Conservation (phyloP, 441 rosid species). For the Rhodomyrtus psidioides region DNA sequence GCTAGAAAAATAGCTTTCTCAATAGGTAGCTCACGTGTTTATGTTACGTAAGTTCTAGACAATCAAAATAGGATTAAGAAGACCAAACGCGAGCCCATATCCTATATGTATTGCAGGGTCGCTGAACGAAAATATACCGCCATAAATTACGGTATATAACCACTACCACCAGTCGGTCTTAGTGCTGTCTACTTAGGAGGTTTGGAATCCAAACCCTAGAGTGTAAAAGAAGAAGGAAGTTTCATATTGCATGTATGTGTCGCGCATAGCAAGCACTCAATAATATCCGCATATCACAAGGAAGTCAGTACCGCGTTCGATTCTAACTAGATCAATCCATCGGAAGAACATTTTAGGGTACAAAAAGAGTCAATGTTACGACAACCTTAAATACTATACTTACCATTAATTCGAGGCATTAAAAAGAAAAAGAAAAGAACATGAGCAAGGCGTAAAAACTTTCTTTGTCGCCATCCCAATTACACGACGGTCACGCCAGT, state of each 20-base stretch:
- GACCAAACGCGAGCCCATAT: background rate
- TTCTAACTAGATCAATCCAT: background rate
- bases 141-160: background rate
- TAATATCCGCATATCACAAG: background rate
- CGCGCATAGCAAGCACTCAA: background rate
- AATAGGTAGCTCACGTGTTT: background rate
- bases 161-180: background rate
- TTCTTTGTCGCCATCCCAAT: constrained; percentile 10
- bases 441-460: constrained; percentile 1
- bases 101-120: background rate
- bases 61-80: background rate
- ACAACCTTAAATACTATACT: background rate
- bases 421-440: background rate
- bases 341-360: background rate
- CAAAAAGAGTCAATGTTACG: background rate
- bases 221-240: background rate
- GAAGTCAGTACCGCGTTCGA: background rate
- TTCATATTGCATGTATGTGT: background rate
- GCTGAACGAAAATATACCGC: background rate
- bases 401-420: background rate
- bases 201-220: background rate
- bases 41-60: background rate
- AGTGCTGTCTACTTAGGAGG: background rate
- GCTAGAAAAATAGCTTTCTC: background rate
- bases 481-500: constrained; percentile 13